phyloP scores from a whole-genome alignment of 352 stramenopile genomes.

The Globisporangium paroecandrum region DNA sequence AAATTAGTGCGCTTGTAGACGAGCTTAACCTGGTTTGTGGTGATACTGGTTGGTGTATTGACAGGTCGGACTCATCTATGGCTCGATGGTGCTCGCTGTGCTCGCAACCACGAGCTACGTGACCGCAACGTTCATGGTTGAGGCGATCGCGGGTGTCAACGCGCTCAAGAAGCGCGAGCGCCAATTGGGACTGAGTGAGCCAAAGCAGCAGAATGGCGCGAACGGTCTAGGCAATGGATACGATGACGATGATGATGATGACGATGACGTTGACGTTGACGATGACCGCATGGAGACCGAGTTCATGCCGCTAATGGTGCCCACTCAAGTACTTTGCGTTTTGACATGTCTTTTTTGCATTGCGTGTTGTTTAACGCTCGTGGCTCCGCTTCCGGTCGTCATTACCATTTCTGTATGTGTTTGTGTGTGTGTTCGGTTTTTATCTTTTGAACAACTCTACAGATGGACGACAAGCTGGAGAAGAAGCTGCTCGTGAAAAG shows the following conservation, averaged over 20 bases:
- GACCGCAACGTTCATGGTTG: slow-evolving; percentile 84
- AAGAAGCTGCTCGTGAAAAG: slow-evolving; percentile 40
- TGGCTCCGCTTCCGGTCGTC: slow-evolving; percentile 3
- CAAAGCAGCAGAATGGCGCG: neutral
- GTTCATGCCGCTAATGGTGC: slow-evolving; percentile 79
- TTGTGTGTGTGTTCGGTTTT: slow-evolving; percentile 7
- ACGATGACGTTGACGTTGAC: slow-evolving; percentile 39
- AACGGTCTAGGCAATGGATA: neutral
- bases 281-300: slow-evolving; percentile 38
- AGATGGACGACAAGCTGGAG: slow-evolving; percentile 60
- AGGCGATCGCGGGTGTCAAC: slow-evolving; percentile 80
- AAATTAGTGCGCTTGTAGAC: neutral
- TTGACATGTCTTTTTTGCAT: neutral
- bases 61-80: slow-evolving; percentile 78
- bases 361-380: neutral
- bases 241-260: slow-evolving; percentile 23
- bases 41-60: neutral
- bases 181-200: slow-evolving; percentile 34
- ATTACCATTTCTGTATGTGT: neutral
- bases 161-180: slow-evolving; percentile 54
- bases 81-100: slow-evolving; percentile 46
- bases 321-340: slow-evolving; percentile 48
- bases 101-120: slow-evolving; percentile 75
- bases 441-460: neutral
- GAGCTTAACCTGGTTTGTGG: neutral